Evolutionary conservation across 176 grass and related monocot species (phyloP).

Genomic region (Metroxylon sagu): DNA sequence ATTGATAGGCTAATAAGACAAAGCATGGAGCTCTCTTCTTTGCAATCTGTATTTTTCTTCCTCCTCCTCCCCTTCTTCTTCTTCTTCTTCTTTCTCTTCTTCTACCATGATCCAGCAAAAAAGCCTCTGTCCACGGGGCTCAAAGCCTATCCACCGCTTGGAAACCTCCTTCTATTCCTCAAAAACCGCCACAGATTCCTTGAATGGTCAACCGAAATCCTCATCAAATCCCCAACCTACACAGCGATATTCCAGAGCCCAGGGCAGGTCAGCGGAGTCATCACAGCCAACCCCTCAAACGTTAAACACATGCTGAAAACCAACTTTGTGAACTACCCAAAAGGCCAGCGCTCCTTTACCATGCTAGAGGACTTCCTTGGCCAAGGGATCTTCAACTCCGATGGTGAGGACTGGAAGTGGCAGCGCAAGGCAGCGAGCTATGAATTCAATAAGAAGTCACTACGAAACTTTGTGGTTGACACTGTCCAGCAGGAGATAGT

Average conservation of each 20-base stretch:
- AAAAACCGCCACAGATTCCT: conserved; percentile 48
- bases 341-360: conserved; percentile 25
- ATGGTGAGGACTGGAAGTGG: conserved; percentile 50
- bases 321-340: conserved; percentile 55
- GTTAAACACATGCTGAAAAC: conserved; percentile 50
- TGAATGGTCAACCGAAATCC: conserved; percentile 35
- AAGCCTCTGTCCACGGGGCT: conserved; percentile 12
- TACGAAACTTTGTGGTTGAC: conserved; percentile 29
- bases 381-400: conserved; percentile 64
- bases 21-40: conserved; percentile 28
- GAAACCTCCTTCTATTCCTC: conserved; percentile 33
- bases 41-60: not conserved
- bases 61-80: conserved; percentile 2
- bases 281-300: conserved; percentile 49
- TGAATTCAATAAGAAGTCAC: conserved; percentile 51
- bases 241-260: conserved; percentile 34
- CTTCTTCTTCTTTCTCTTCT: conserved; percentile 23
- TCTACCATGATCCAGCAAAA: conserved; percentile 10
- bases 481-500: conserved; percentile 31
- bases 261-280: conserved; percentile 23
- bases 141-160: conserved; percentile 38
- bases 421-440: conserved; percentile 60
- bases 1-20: not conserved
- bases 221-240: conserved; percentile 24
- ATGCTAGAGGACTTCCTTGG: conserved; percentile 54